Evolutionary conservation across 495 filamentous ascomycete genomes (phyloP).

Genomic region (Penicillium parvum): DNA sequence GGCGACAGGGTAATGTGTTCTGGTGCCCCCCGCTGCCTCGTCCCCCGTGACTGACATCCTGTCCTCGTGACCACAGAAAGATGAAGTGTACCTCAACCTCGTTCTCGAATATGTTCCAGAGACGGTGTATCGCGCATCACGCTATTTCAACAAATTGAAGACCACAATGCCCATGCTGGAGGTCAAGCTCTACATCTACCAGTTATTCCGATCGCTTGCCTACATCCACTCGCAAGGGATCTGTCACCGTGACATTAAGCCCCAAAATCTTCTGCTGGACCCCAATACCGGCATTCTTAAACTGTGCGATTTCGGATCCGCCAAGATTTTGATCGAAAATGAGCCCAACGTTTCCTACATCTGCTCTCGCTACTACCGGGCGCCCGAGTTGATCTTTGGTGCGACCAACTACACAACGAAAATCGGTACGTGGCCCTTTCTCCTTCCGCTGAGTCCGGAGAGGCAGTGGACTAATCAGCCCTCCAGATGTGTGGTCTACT

Average conservation of each 20-base stretch:
- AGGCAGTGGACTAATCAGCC: conserved; percentile 19
- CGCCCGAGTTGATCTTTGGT: conserved; percentile 96
- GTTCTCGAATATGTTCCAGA: conserved; percentile 98
- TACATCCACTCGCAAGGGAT: conserved; percentile 99
- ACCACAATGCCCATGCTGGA: conserved; percentile 98
- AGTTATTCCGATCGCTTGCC: conserved; percentile 94
- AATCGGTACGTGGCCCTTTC: conserved; percentile 69
- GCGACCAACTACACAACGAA: conserved; percentile 99
- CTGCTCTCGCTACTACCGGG: conserved; percentile 97
- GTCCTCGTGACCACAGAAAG: conserved; percentile 59
- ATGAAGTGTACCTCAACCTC: conserved; percentile 98
- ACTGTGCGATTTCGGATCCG: conserved; percentile 97
- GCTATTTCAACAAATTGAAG: conserved; percentile 99
- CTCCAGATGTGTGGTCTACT: conserved; percentile 98
- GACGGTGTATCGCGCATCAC: conserved; percentile 96
- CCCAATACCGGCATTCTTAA: conserved; percentile 88
- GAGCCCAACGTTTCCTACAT: conserved; percentile 99
- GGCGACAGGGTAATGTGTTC: conserved; percentile 78
- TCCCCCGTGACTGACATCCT: conserved; percentile 15
- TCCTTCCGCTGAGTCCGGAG: background rate
- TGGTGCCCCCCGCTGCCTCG: conserved; percentile 1
- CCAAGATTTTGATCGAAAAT: conserved; percentile 97
- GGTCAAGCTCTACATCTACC: conserved; percentile 99
- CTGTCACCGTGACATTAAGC: conserved; percentile 99
- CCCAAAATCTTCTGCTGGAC: conserved; percentile 93